A percentile compares a stretch with the other conserved stretches of the same genome.
Conservation (phyloP, 139 green algal species). For the Pseudopediastrum boryanum region DNA sequence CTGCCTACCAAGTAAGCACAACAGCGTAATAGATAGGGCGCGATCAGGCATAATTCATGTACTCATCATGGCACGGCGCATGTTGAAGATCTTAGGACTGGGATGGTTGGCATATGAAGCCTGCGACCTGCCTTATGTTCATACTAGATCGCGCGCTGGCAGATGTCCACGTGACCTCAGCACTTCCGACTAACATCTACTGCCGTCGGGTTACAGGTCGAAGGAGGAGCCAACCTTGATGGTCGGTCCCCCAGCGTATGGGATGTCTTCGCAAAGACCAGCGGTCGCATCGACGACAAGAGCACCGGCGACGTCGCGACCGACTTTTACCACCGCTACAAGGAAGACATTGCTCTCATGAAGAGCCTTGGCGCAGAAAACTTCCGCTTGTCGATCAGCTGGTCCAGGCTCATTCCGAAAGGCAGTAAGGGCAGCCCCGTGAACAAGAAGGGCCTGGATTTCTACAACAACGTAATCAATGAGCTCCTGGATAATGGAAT, state of each 20-base stretch:
- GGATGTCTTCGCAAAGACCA: constrained; percentile 25
- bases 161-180: no score
- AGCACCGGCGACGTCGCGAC: constrained; percentile 29
- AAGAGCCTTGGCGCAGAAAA: constrained; percentile 48
- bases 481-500: constrained; percentile 27
- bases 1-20: no score
- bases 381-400: constrained; percentile 55
- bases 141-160: no score
- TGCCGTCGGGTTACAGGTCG: constrained; percentile 35
- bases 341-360: constrained; percentile 52
- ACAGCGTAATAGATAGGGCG: no score
- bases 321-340: constrained; percentile 32
- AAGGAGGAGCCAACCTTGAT: constrained; percentile 31
- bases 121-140: no score
- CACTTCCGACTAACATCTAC: no score
- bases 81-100: no score
- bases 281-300: constrained; percentile 17
- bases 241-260: constrained; percentile 38
- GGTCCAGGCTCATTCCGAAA: constrained; percentile 45
- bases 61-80: no score
- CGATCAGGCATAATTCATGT: no score
- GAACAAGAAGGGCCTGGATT: constrained; percentile 18
- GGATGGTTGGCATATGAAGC: no score
- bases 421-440: constrained; percentile 23
- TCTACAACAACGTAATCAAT: constrained; percentile 28